Conservation (phyloP, 129 eudicot genomes). For the Saussurea involucrata region DNA sequence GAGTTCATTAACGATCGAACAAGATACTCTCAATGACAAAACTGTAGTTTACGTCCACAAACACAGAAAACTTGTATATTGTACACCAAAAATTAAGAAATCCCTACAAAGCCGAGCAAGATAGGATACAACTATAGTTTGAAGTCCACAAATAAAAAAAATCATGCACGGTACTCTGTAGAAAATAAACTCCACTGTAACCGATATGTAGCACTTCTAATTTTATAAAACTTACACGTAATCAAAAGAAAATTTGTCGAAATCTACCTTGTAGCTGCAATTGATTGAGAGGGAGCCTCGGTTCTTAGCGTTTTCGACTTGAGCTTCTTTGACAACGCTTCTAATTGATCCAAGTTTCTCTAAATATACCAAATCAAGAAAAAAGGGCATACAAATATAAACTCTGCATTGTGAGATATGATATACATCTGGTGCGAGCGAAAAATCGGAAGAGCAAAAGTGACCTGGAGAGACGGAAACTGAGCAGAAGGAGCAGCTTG, state of each 20-base stretch:
- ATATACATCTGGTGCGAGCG: neutral
- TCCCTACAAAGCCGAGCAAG: neutral
- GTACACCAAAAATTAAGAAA: neutral
- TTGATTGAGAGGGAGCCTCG: slow-evolving; percentile 91
- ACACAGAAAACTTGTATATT: neutral
- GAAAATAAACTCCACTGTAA: neutral
- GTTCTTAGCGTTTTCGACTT: slow-evolving; percentile 85
- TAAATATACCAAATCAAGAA: slow-evolving; percentile 9
- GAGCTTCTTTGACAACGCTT: slow-evolving; percentile 92
- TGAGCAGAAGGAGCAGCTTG: slow-evolving; percentile 98
- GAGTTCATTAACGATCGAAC: neutral
- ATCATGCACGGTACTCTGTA: neutral
- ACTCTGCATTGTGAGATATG: neutral
- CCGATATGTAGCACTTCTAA: neutral
- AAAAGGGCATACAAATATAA: neutral
- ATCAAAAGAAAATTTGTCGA: neutral
- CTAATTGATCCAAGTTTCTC: slow-evolving; percentile 95
- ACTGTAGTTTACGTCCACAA: neutral
- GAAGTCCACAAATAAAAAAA: neutral
- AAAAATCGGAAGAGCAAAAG: neutral
- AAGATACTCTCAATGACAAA: neutral
- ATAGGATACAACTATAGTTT: neutral
- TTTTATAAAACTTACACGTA: neutral
- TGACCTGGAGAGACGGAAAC: slow-evolving; percentile 94
- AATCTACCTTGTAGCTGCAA: slow-evolving; percentile 85